Conservation (phyloP, 2,329 filamentous ascomycete species). For the Stromatinia cepivora region DNA sequence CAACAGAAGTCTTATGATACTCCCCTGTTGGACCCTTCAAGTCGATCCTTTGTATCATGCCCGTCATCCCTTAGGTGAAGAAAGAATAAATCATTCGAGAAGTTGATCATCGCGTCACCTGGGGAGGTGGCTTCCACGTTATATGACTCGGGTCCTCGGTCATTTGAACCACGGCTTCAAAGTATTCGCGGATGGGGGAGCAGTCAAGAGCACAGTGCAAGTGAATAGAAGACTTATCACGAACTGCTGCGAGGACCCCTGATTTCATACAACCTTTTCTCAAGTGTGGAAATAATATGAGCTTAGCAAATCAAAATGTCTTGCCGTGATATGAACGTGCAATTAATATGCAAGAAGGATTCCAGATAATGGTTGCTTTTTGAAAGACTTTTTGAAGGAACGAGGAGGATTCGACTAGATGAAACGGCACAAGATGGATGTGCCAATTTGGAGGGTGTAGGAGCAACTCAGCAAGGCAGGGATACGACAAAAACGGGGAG, state of each 20-base stretch:
- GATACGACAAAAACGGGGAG: background rate
- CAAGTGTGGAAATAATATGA: background rate
- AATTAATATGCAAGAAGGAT: background rate
- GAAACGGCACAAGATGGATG: background rate
- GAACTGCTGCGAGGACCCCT: background rate
- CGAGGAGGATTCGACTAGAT: background rate
- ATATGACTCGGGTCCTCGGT: background rate
- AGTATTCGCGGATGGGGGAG: background rate
- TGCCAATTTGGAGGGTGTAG: background rate
- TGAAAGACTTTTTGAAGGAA: background rate
- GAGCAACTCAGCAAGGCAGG: background rate
- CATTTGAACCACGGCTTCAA: background rate
- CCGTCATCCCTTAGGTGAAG: conserved; percentile 14
- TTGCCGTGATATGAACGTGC: no score
- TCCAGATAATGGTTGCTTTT: background rate
- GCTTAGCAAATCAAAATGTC: background rate
- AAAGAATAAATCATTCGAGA: background rate
- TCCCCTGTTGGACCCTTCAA: background rate
- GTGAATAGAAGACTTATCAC: background rate
- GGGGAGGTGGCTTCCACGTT: background rate
- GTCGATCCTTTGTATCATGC: conserved; percentile 6
- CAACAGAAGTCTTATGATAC: background rate
- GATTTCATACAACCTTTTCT: background rate
- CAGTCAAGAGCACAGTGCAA: background rate
- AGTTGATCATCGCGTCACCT: background rate